These are phyloP conservation scores for Pestalotiopsis sp. DNA, from an alignment of 2,329 filamentous ascomycete genomes.

Conservation along the genomic window DNA sequence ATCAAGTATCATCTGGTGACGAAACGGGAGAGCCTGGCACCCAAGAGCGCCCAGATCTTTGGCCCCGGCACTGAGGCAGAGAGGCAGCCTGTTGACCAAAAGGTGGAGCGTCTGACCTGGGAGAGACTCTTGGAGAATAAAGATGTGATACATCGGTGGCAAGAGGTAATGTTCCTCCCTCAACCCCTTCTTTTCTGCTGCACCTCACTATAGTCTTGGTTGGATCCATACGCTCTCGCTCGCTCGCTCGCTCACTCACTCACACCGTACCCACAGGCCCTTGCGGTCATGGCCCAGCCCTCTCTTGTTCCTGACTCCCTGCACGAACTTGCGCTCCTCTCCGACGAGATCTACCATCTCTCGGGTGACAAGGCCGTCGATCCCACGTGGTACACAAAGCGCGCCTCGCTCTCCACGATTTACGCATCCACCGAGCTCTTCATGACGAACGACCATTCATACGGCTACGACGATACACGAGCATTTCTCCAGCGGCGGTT, in stretches of 20 bases:
- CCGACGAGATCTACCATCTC: conserved; percentile 92
- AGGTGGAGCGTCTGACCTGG: conserved; percentile 74
- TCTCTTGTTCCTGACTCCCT: conserved; percentile 76
- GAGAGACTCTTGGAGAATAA: conserved; percentile 76
- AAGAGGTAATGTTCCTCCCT: conserved; percentile 64
- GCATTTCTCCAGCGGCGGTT: conserved; percentile 78
- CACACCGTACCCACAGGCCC: conserved; percentile 57
- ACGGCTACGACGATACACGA: conserved; percentile 75
- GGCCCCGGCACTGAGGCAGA: conserved; percentile 28
- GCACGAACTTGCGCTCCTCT: conserved; percentile 76
- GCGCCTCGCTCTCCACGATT: conserved; percentile 56
- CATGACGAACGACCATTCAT: conserved; percentile 86
- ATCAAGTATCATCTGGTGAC: conserved; percentile 76
- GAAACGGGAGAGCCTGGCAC: conserved; percentile 63
- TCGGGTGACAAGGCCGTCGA: conserved; percentile 83
- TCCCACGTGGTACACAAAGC: conserved; percentile 80
- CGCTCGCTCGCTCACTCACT: neutral
- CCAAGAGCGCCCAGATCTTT: conserved; percentile 42
- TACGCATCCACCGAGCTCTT: conserved; percentile 82
- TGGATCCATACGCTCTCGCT: no score
- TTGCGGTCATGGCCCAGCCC: conserved; percentile 88
- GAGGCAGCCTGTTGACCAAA: conserved; percentile 56
- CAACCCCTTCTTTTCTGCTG: neutral
- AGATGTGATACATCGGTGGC: conserved; percentile 76
- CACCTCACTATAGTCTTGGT: neutral